These are phyloP conservation scores for Mycena albidolilacea DNA, from an alignment of 768 basidiomycete species.

Conservation along the genomic window DNA sequence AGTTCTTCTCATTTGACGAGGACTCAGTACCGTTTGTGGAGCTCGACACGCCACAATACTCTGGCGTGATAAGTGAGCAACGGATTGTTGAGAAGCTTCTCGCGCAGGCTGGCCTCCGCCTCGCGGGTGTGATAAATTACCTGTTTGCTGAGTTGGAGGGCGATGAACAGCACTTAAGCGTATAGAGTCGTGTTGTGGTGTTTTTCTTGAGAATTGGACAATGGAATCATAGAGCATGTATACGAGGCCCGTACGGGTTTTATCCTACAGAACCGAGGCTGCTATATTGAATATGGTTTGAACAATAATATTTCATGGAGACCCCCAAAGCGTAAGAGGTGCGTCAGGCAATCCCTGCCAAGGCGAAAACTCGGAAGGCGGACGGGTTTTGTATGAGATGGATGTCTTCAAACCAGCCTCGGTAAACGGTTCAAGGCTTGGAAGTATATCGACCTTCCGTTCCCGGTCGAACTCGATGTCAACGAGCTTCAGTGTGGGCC, in stretches of 20 bases:
- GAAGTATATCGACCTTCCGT: slow-evolving; percentile 13
- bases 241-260: too few species aligned
- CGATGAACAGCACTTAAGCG: slow-evolving; percentile 30
- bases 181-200: slow-evolving; percentile 24
- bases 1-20: too few species aligned
- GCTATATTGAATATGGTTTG: too few species aligned
- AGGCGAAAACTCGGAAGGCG: not conserved
- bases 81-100: slow-evolving; percentile 88
- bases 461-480: slow-evolving; percentile 3
- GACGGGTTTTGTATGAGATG: not conserved
- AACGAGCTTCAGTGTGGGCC: slow-evolving; percentile 14
- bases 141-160: slow-evolving; percentile 64
- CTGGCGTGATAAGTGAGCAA: slow-evolving; percentile 74
- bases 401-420: not conserved
- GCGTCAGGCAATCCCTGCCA: not conserved
- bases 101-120: slow-evolving; percentile 85
- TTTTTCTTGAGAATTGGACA: slow-evolving; percentile 25
- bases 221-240: too few species aligned
- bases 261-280: too few species aligned
- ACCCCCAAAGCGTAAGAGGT: too few species aligned
- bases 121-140: slow-evolving; percentile 88
- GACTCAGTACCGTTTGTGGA: slow-evolving; percentile 62
- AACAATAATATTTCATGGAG: not conserved
- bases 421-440: not conserved
- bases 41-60: slow-evolving; percentile 86